phyloP scores from a whole-genome alignment of 257 asterid species.

The Rauvolfia tetraphylla region DNA sequence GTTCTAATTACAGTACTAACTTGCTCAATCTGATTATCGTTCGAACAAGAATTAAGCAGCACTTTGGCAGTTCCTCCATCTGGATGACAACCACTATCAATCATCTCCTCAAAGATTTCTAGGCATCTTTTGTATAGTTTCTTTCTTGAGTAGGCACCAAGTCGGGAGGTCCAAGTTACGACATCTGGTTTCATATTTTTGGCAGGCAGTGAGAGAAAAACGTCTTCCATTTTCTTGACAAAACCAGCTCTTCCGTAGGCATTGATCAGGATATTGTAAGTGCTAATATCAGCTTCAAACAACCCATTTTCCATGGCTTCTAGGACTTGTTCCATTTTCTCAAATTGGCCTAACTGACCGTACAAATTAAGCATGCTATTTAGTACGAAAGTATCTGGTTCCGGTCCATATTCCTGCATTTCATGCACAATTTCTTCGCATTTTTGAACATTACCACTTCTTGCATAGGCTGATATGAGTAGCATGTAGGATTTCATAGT shows the following conservation, averaged over 20 bases:
- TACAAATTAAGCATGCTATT: constrained; percentile 75
- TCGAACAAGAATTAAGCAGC: constrained; percentile 63
- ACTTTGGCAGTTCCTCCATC: constrained; percentile 89
- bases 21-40: constrained; percentile 69
- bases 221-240: constrained; percentile 64
- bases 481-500: constrained; percentile 83
- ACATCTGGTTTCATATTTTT: constrained; percentile 61
- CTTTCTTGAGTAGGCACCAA: constrained; percentile 78
- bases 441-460: constrained; percentile 45
- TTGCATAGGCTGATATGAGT: constrained; percentile 73
- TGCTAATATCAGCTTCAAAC: constrained; percentile 59
- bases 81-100: constrained; percentile 72
- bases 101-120: constrained; percentile 81
- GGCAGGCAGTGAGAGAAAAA: constrained; percentile 41
- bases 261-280: constrained; percentile 75
- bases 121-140: constrained; percentile 58
- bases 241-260: constrained; percentile 70
- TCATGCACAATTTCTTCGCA: constrained; percentile 64
- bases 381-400: constrained; percentile 63
- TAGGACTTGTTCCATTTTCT: constrained; percentile 69
- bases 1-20: constrained; percentile 64
- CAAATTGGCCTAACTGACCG: constrained; percentile 68
- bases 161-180: constrained; percentile 70
- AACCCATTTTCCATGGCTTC: constrained; percentile 47
- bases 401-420: constrained; percentile 50